phyloP scores from a whole-genome alignment of 2,329 filamentous ascomycete genomes.

The Claviceps arundinis region DNA sequence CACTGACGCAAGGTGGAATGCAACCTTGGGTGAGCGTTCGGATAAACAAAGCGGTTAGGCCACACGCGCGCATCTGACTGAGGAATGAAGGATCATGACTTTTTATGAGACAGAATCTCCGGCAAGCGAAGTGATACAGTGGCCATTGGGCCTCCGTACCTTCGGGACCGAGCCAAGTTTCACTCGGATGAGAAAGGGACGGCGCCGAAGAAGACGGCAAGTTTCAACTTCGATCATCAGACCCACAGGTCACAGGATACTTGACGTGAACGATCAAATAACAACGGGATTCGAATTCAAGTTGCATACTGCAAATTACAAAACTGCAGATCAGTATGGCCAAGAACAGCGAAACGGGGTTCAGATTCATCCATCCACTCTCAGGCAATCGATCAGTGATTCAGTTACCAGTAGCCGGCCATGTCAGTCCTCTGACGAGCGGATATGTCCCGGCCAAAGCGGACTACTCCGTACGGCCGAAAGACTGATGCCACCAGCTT shows the following conservation, averaged over 20 bases:
- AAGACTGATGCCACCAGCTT: not conserved
- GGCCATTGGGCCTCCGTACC: not conserved
- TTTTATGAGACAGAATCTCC: not conserved
- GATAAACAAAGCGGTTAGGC: not conserved
- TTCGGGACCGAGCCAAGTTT: slow-evolving; percentile 5
- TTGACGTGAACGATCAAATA: not conserved
- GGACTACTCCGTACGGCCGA: not conserved
- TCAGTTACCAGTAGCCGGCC: too few species aligned
- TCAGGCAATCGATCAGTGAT: too few species aligned
- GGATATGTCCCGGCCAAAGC: not conserved
- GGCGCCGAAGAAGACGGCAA: not conserved
- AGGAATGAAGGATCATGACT: not conserved
- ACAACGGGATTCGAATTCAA: not conserved
- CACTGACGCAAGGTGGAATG: not conserved
- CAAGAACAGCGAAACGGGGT: not conserved
- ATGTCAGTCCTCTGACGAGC: too few species aligned
- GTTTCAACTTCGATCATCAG: not conserved
- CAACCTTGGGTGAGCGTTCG: not conserved
- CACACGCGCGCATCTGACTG: slow-evolving; percentile 1
- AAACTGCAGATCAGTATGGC: not conserved
- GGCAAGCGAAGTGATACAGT: too few species aligned
- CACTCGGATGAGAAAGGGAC: slow-evolving; percentile 2
- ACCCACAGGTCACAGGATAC: not conserved
- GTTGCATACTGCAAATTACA: not conserved
- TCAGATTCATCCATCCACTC: not conserved